Evolutionary conservation across 352 stramenopile genomes (phyloP), one percentile per base, ranked within the genome.

Genomic region (Globisporangium cystogenes): DNA sequence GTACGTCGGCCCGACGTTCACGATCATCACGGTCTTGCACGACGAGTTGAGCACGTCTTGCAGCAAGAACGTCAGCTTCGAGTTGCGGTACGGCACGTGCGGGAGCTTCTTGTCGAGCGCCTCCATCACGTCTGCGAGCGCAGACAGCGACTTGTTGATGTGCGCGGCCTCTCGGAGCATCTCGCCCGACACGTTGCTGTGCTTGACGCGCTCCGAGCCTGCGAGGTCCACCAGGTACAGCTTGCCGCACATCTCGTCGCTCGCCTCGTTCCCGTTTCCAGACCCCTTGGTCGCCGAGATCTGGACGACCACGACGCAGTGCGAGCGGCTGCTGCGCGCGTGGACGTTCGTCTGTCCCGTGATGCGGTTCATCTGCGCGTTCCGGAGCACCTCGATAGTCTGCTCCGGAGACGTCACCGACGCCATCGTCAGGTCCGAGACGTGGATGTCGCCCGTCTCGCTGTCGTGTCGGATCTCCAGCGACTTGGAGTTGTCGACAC

Each of bases 61-160:
- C 7, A 99, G 67, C 36, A 99, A 64, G 57, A 96, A 95, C n/a
- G 97, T 99, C 8, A 99, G 82, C 75, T 99, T 99, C 6, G 88
- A 98, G 69, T 99, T 98, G 65, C 96, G 79, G 60, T 98, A 99
- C 39, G 96, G 96, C 33, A 99, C 86, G 64, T 98, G 94, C 26
- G 70, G 60, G 40, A 86, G 70, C 69, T 97, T 97, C 57, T 89
- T 90, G 60, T 95, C 87, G 27, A 98, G 64, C 1, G 89, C 89
- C 48, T 95, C 83, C 80, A 97, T 96, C 18, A 96, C 86, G 70
- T 98, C 94, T 7, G 86, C 93, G 0, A 99, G 78, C 8, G 87
- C 90, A 31, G 80, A 94, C 0, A 99, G 74, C 43, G 84, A 94
- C 48, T 90, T 92, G 65, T 95, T 95, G 48, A 95, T 95, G 48